A percentile compares a stretch with the other conserved stretches of the same genome.
These are phyloP conservation scores for Talaromyces amestolkiae DNA, from an alignment of 2,329 filamentous ascomycete species.

Conservation along the genomic window DNA sequence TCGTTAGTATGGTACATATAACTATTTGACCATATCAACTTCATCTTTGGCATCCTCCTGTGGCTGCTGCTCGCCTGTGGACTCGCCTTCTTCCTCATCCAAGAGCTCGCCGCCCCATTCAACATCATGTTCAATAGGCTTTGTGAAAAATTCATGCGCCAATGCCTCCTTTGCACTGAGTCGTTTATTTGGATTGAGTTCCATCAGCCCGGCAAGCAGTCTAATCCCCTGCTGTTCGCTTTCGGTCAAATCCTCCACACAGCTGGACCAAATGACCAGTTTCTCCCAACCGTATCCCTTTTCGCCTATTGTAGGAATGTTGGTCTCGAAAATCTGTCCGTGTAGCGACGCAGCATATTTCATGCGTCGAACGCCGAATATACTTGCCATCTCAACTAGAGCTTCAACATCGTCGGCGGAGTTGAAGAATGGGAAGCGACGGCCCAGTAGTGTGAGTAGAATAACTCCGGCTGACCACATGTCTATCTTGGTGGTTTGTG, in stretches of 20 bases:
- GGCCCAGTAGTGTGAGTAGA: constrained; percentile 85
- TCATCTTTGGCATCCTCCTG: constrained; percentile 36
- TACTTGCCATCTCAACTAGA: constrained; percentile 93
- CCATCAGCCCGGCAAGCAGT: constrained; percentile 43
- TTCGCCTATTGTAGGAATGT: constrained; percentile 83
- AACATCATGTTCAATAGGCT: constrained; percentile 41
- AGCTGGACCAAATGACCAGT: constrained; percentile 93
- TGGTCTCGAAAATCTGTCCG: constrained; percentile 88
- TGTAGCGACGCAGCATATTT: constrained; percentile 77
- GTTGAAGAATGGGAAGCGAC: constrained; percentile 97
- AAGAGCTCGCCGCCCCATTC: constrained; percentile 41
- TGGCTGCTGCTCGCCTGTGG: constrained; percentile 28
- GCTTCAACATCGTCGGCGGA: constrained; percentile 97
- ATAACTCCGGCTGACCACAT: constrained; percentile 98
- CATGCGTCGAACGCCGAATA: constrained; percentile 86
- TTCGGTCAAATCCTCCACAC: constrained; percentile 60
- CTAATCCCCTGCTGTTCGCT: constrained; percentile 47
- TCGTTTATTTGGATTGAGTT: constrained; percentile 45
- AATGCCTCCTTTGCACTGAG: constrained; percentile 44
- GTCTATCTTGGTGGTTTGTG: constrained; percentile 90
- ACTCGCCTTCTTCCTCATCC: constrained; percentile 32
- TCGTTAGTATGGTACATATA: neutral
- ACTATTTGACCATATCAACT: constrained; percentile 34
- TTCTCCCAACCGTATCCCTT: constrained; percentile 86
- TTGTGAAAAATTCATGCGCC: constrained; percentile 46